Conservation (phyloP, 139 green algal genomes). For the Chlamydomonas incerta region DNA sequence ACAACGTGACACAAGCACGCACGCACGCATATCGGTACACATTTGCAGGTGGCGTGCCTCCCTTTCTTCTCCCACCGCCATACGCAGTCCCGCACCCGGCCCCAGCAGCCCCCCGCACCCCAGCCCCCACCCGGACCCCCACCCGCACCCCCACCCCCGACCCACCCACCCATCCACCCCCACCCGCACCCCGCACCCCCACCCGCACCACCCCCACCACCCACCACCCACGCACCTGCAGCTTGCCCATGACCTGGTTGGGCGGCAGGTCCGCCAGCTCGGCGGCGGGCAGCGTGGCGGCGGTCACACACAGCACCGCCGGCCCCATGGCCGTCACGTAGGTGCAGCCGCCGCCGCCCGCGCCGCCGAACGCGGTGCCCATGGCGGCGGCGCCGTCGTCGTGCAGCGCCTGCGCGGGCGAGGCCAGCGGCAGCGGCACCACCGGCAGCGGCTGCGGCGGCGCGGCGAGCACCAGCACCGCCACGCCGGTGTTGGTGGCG, state of each 20-base stretch:
- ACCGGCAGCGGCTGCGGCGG: conserved; percentile 49
- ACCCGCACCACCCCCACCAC: too few species aligned
- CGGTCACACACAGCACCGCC: conserved; percentile 31
- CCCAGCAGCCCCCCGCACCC: too few species aligned
- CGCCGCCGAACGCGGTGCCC: conserved; percentile 11
- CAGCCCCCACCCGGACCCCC: too few species aligned
- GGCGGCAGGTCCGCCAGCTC: neutral
- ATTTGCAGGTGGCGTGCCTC: too few species aligned
- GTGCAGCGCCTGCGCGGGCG: conserved; percentile 24
- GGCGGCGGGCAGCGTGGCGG: conserved; percentile 4
- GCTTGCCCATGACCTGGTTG: conserved; percentile 42
- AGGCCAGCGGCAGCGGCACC: conserved; percentile 47
- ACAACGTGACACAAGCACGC: neutral
- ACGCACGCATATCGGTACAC: neutral
- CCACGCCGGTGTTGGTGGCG: conserved; percentile 58
- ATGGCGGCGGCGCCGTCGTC: conserved; percentile 7
- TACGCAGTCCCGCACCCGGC: too few species aligned
- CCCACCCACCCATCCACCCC: too few species aligned
- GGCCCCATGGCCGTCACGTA: conserved; percentile 44
- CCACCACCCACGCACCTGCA: conserved; percentile 24
- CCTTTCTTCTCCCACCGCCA: too few species aligned
- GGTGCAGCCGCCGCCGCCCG: conserved; percentile 28
- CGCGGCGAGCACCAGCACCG: conserved; percentile 44
- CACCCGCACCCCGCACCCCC: too few species aligned
- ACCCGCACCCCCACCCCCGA: too few species aligned